These are phyloP conservation scores for Gnaphalium uliginosum DNA, from an alignment of 129 eudicot genomes.

Conservation along the genomic window DNA sequence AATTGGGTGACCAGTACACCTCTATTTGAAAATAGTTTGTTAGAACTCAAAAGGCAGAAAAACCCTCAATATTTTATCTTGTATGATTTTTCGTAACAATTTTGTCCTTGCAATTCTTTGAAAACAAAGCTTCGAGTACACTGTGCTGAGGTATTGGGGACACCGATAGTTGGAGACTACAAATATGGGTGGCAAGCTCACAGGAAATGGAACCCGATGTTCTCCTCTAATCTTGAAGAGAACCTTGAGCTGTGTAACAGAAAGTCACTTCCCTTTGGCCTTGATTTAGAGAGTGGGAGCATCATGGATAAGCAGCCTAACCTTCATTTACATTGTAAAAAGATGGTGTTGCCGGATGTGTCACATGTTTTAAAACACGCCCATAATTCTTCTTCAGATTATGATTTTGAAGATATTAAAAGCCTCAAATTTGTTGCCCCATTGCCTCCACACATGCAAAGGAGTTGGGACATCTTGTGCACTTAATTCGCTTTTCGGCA, in stretches of 20 bases:
- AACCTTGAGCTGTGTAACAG: slow-evolving; percentile 15
- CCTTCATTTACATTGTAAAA: slow-evolving; percentile 89
- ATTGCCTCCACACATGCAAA: slow-evolving; percentile 89
- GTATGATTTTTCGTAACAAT: neutral
- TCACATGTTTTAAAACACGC: slow-evolving; percentile 54
- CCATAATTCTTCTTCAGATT: slow-evolving; percentile 30
- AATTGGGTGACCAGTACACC: too few relatives aligned
- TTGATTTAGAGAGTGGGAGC: slow-evolving; percentile 67
- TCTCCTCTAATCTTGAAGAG: slow-evolving; percentile 32
- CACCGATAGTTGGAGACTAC: slow-evolving; percentile 98
- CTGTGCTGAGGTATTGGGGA: slow-evolving; percentile 96
- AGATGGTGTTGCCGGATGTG: slow-evolving; percentile 78
- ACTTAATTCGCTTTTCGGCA: slow-evolving; percentile 21
- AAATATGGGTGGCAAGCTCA: slow-evolving; percentile 99
- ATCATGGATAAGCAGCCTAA: slow-evolving; percentile 66
- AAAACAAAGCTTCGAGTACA: slow-evolving; percentile 78
- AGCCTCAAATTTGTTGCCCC: slow-evolving; percentile 68
- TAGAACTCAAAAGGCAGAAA: slow-evolving; percentile 16
- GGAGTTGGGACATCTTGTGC: slow-evolving; percentile 82
- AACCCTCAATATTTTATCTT: neutral
- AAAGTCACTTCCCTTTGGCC: slow-evolving; percentile 44
- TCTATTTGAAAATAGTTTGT: neutral
- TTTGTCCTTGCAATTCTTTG: slow-evolving; percentile 8
- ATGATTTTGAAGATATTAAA: slow-evolving; percentile 46
- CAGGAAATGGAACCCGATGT: slow-evolving; percentile 50